phyloP scores from a whole-genome alignment of 208 protist species.

The Trypanosoma congolense region DNA sequence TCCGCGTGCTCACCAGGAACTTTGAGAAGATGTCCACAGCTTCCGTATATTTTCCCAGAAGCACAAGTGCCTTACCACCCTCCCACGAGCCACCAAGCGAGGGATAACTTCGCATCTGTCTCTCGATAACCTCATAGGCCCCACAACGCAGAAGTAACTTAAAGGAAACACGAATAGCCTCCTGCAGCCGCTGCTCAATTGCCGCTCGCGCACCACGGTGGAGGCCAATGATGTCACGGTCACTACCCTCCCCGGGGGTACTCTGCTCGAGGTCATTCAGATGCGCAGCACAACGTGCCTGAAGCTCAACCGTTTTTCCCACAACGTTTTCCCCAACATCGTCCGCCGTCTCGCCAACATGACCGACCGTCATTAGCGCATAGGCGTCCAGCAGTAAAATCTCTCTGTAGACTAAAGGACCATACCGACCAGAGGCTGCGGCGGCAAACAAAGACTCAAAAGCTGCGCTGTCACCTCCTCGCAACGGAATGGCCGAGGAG shows the following conservation, averaged over 20 bases:
- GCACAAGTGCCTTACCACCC: conserved; percentile 41
- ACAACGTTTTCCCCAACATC: conserved; percentile 28
- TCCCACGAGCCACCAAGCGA: conserved; percentile 65
- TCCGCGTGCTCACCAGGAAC: conserved; percentile 25
- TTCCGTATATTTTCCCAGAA: conserved; percentile 30
- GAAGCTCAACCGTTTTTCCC: conserved; percentile 13
- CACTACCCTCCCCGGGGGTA: conserved; percentile 20
- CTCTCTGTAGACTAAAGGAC: conserved; percentile 51
- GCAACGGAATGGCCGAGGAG: conserved; percentile 4
- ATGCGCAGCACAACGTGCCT: conserved; percentile 26
- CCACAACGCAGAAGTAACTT: conserved; percentile 52
- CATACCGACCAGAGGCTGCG: not conserved
- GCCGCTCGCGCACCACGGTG: conserved; percentile 22
- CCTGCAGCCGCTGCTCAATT: conserved; percentile 34
- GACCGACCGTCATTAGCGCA: conserved; percentile 65
- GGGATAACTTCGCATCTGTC: conserved; percentile 35
- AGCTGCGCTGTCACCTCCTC: not conserved
- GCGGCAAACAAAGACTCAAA: not conserved
- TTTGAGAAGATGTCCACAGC: conserved; percentile 38
- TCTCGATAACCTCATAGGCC: conserved; percentile 29
- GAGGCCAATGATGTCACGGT: conserved; percentile 12
- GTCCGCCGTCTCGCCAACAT: conserved; percentile 50
- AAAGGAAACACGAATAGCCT: conserved; percentile 54
- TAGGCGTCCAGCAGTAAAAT: conserved; percentile 66
- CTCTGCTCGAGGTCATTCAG: conserved; percentile 13